Base-by-base conservation (phyloP, 1,139 yeast genomes). In the Yamadazyma triangularis region DNA sequence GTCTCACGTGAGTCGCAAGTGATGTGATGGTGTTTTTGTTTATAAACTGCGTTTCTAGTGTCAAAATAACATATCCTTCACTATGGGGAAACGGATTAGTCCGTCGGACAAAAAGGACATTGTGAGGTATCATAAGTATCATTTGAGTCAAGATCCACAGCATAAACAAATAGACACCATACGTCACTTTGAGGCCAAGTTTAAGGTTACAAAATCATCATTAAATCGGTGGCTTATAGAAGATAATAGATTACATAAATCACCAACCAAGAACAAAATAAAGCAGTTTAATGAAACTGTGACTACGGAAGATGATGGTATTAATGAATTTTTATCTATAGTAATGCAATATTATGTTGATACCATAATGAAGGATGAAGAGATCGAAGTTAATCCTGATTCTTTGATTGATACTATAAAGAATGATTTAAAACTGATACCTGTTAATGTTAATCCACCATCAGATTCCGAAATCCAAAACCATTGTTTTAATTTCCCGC, bases 111-210 rank as follows among this genome's bases (percentile, higher is more conserved):
- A 25, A 26, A 21, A 23, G 13, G 46, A 47, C 33, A 45, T 47
- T 13, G 16, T 50, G 11, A 33, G 37, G 29, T 50, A 45, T 26
- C 54, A 50, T 27, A 36, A 36, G 18, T 32, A 35, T 15, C 44
- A 41, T 31, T 21, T 40, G 4, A 26, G 27, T 2, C 12, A 23
- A 2, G 39, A 50, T 28, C 50, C 51, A 8, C 33, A 33, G 16
- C 55, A 51, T 32, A 45, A 41, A 30, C 56, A 50, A 33, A 30
- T 47, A 3, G 48, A 46, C 16, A 49, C 56, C 13, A 38, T 49
- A 13, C 31, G 38, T 24, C 44, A 45, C 31, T 49, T 51, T 25
- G 24, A 23, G 9, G 32, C 34, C n/a, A 30, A 35, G 13, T 42
- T 49, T 28, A 39, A 41, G 10, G 40, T 50, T n/a, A 41, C 53